Percentiles rank a stretch among this genome's conserved stretches.
Conservation (phyloP, 1,139 yeast genomes). For the Lodderomyces metapsilosis region DNA sequence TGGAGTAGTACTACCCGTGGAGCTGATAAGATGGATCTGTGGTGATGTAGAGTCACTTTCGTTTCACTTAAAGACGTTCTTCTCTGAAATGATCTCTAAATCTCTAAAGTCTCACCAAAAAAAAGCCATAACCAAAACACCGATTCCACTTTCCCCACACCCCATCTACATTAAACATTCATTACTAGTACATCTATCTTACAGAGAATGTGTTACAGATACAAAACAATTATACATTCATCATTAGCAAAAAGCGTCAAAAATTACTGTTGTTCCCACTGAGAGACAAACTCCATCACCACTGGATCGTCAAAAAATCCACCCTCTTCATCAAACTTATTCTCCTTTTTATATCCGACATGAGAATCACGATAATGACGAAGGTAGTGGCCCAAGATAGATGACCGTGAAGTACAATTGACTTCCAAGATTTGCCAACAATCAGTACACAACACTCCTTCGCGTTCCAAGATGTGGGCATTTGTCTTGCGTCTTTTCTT, state of each 20-base stretch:
- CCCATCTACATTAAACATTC: too few species aligned
- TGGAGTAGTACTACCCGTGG: too few species aligned
- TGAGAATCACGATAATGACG: slow-evolving; percentile 17
- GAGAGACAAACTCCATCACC: background rate
- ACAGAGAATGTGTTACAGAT: too few species aligned
- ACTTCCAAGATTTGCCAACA: slow-evolving; percentile 20
- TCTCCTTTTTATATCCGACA: slow-evolving; percentile 15
- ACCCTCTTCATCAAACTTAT: slow-evolving; percentile 14
- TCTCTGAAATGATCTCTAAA: too few species aligned
- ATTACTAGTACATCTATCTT: background rate
- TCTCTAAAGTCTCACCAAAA: too few species aligned
- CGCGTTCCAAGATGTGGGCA: slow-evolving; percentile 19
- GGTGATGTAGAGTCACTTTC: too few species aligned
- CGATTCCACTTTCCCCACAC: too few species aligned
- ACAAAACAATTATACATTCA: slow-evolving; percentile 16
- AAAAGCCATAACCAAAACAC: too few species aligned
- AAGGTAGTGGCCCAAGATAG: slow-evolving; percentile 16
- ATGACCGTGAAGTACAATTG: slow-evolving; percentile 17
- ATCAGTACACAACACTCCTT: slow-evolving; percentile 18
- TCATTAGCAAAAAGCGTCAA: background rate
- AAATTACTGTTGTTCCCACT: background rate
- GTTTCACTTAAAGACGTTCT: too few species aligned
- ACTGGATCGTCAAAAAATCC: background rate
- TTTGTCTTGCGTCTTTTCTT: slow-evolving; percentile 19
- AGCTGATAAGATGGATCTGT: too few species aligned